Conservation (phyloP, 345 rosid species). For the Eucalyptus curtisii region DNA sequence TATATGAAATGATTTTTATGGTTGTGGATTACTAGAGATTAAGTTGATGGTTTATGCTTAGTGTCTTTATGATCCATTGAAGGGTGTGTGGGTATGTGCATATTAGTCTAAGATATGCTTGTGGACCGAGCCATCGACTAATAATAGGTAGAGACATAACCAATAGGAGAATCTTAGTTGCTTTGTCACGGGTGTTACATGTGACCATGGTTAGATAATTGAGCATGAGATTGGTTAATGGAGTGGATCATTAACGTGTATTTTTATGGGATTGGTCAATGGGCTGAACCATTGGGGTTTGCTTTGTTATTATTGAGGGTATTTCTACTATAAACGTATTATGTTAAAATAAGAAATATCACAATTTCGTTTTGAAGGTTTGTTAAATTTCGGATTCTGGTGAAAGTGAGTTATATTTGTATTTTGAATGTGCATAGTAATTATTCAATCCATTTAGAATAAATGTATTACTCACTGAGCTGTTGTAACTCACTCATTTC, state of each 20-base stretch:
- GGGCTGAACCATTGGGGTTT: too few relatives aligned
- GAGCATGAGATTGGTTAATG: not conserved
- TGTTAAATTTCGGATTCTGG: too few relatives aligned
- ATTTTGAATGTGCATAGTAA: too few relatives aligned
- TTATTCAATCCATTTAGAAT: not conserved
- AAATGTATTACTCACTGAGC: too few relatives aligned
- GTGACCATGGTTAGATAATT: too few relatives aligned
- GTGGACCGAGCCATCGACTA: rapidly evolving
- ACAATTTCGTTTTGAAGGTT: too few relatives aligned
- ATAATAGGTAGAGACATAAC: not conserved
- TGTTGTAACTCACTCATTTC: not conserved
- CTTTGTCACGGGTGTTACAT: rapidly evolving
- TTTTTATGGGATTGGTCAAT: not conserved
- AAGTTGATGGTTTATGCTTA: not conserved
- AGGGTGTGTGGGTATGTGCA: not conserved
- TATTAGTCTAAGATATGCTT: too few relatives aligned
- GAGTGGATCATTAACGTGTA: rapidly evolving
- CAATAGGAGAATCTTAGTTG: not conserved
- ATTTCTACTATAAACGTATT: too few relatives aligned
- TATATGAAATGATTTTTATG: too few relatives aligned
- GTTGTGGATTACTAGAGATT: not conserved
- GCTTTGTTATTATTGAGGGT: not conserved
- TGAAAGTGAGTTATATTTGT: too few relatives aligned
- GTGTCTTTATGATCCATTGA: not conserved
- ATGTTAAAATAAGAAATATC: too few relatives aligned